Base-by-base conservation (phyloP, 768 basidiomycete genomes). In the Termitomyces sp. region DNA sequence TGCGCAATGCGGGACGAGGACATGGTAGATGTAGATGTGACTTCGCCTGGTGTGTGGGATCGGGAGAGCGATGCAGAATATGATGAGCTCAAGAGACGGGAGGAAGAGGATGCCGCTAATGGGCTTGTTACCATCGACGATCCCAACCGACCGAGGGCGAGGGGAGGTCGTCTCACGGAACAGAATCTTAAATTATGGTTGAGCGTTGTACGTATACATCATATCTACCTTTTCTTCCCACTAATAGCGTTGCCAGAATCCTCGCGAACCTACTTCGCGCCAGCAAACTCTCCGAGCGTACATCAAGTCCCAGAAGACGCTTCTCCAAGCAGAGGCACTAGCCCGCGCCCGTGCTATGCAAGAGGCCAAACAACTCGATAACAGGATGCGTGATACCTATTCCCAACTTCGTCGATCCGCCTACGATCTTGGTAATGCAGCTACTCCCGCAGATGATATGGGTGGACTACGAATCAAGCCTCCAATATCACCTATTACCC, bases 1-100 rank as follows among this genome's bases (percentile, higher is more conserved):
- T 99, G 97, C 68, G 89, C 97, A 57, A 98, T 98, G 95, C 87
- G 97, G 33, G 97, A 99, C 72, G 86, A 96, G 68, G 97, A 99
- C 69, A 93, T 99, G 90, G 93, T 88, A 9, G 95, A 97, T 70
- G 93, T 99, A 26, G 83, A 91, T 70, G 97, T 97, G 22, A 82
- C 86, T 3, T 84, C 86, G 30, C 85, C 87, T 10, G 93, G 94
- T 1, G 82, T 90, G 8, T 99, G 97, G 97, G 93, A 91, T 0
- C 81, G 97, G 39, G 88, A 88, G 61, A 95, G 93, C 67, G 96
- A 99, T 68, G 84, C 79, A 12, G 76, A 82, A 32, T 96, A 82
- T 56, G 84, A 91, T 39, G 95, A 98, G 40, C 75, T 95, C 24
- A 75, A 87, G 59, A 75, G 79, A 59, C 78, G 86, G 61, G 94